These are phyloP conservation scores for Biscogniauxia sp. DNA, from an alignment of 2,329 filamentous ascomycete genomes.

Conservation along the genomic window DNA sequence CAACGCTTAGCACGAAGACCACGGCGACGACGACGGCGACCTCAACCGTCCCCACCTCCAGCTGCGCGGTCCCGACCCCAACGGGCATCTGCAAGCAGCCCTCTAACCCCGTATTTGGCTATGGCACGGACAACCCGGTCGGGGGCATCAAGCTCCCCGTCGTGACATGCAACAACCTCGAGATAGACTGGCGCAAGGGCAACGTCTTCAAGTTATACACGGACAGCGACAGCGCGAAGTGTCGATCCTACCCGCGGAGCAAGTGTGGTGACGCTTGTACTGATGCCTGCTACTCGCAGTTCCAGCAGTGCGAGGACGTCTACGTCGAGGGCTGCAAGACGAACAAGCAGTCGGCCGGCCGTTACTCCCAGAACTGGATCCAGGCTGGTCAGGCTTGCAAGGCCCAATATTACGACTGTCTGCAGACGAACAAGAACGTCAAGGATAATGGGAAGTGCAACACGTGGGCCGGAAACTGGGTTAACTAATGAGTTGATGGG, in stretches of 20 bases:
- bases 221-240: constrained; percentile 40
- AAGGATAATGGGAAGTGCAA: constrained; percentile 40
- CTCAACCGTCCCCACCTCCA: constrained; percentile 25
- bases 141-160: constrained; percentile 51
- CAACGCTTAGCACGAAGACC: constrained; percentile 30
- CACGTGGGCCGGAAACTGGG: constrained; percentile 14
- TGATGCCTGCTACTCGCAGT: constrained; percentile 54
- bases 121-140: constrained; percentile 61
- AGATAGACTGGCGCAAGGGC: constrained; percentile 36
- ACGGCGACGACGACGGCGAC: constrained; percentile 29
- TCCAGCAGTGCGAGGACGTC: constrained; percentile 44
- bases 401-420: constrained; percentile 49
- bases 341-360: constrained; percentile 19
- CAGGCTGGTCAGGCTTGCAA: constrained; percentile 43
- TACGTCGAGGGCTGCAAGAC: constrained; percentile 50
- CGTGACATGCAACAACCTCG: constrained; percentile 54
- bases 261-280: constrained; percentile 42
- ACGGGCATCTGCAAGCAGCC: constrained; percentile 55
- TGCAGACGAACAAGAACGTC: constrained; percentile 40
- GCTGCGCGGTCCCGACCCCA: constrained; percentile 43
- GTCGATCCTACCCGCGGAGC: constrained; percentile 42
- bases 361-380: constrained; percentile 27
- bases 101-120: constrained; percentile 58
- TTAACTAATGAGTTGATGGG: background rate
- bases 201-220: constrained; percentile 55